A percentile compares a stretch with the other conserved stretches of the same genome.
These are phyloP conservation scores for Zygosaccharomyces lentus DNA, from an alignment of 805 yeast species.

Conservation along the genomic window DNA sequence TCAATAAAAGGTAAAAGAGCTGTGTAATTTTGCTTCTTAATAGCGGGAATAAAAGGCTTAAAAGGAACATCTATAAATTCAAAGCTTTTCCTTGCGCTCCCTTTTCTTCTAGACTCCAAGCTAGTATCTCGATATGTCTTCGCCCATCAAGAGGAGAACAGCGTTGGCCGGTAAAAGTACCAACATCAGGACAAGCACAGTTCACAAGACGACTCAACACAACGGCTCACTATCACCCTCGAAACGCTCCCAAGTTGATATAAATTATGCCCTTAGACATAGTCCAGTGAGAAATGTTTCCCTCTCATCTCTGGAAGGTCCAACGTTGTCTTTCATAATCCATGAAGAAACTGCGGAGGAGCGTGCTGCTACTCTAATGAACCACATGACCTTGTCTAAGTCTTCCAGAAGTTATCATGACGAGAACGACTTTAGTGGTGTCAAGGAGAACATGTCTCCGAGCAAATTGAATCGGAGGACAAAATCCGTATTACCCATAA, in stretches of 20 bases:
- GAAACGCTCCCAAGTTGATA: conserved; percentile 14
- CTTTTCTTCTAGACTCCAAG: not conserved
- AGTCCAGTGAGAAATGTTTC: conserved; percentile 18
- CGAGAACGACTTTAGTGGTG: conserved; percentile 22
- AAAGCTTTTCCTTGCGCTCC: not conserved
- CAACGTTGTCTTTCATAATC: conserved; percentile 14
- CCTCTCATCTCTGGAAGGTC: conserved; percentile 2
- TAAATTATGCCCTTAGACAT: conserved; percentile 15
- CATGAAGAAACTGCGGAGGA: conserved; percentile 24
- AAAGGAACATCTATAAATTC: not conserved
- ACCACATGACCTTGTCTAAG: conserved; percentile 26
- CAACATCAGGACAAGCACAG: conserved; percentile 14
- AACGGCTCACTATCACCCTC: conserved; percentile 12
- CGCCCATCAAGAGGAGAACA: conserved; percentile 24
- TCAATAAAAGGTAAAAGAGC: conserved; percentile 4
- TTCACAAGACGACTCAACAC: conserved; percentile 8
- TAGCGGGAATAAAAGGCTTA: not conserved
- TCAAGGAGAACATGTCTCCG: conserved; percentile 21
- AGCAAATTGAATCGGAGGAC: conserved; percentile 6
- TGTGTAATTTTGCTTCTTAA: not conserved
- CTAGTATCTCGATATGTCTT: conserved; percentile 10
- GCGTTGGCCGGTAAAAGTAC: conserved; percentile 24
- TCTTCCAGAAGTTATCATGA: conserved; percentile 21
- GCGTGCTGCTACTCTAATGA: conserved; percentile 15
- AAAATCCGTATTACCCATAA: not conserved